Evolutionary conservation across 2,329 filamentous ascomycete species (phyloP).

Genomic region (Mariannaea elegans): DNA sequence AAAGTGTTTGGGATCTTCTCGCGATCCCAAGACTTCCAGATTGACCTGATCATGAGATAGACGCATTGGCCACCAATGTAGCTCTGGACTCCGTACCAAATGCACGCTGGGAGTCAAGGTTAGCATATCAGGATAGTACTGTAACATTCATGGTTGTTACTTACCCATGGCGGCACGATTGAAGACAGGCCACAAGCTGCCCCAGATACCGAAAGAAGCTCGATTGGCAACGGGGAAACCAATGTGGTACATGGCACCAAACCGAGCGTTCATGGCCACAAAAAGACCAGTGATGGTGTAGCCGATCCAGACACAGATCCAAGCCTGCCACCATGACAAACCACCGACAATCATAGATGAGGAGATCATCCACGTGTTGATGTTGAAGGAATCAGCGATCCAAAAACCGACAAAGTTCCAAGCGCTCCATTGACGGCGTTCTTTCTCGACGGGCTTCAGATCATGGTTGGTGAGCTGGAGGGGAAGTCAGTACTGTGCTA

Average conservation of each 20-base stretch:
- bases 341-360: slow-evolving; percentile 81
- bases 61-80: slow-evolving; percentile 90
- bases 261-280: slow-evolving; percentile 80
- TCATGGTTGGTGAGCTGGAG: slow-evolving; percentile 80
- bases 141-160: slow-evolving; percentile 21
- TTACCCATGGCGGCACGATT: slow-evolving; percentile 83
- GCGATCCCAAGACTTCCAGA: slow-evolving; percentile 76
- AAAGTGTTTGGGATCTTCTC: slow-evolving; percentile 74
- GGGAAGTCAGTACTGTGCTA: slow-evolving; percentile 26
- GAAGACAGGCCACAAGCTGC: slow-evolving; percentile 86
- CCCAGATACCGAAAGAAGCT: slow-evolving; percentile 88
- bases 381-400: slow-evolving; percentile 87
- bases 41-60: slow-evolving; percentile 86
- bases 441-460: slow-evolving; percentile 81
- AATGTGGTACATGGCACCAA: slow-evolving; percentile 88
- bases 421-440: slow-evolving; percentile 81
- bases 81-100: slow-evolving; percentile 87
- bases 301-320: slow-evolving; percentile 88
- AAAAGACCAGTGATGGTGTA: slow-evolving; percentile 82
- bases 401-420: slow-evolving; percentile 93
- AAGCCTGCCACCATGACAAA: slow-evolving; percentile 91
- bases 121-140: slow-evolving; percentile 5
- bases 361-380: slow-evolving; percentile 95
- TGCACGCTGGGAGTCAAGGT: slow-evolving; percentile 62
- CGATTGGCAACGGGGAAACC: slow-evolving; percentile 85